Percentiles rank a stretch among this genome's conserved stretches.
phyloP scores from a whole-genome alignment of 208 protist genomes.

The Phytomonas francai region DNA sequence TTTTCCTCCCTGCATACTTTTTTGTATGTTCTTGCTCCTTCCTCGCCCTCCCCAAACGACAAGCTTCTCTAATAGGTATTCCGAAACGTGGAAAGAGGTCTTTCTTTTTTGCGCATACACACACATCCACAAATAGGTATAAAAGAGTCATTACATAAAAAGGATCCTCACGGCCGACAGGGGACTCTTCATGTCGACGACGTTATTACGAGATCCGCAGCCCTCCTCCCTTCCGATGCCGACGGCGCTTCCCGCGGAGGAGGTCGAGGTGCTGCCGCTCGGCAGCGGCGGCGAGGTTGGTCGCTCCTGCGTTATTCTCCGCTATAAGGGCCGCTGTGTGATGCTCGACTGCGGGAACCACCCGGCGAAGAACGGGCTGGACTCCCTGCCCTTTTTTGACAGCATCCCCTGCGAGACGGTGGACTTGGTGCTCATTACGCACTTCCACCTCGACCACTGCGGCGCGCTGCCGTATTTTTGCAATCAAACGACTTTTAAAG shows the following conservation, averaged over 20 bases:
- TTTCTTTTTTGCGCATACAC: no score
- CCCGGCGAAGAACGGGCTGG: conserved; percentile 92
- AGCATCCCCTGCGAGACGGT: conserved; percentile 89
- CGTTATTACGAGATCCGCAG: no score
- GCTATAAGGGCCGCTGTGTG: conserved; percentile 94
- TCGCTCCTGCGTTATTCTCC: conserved; percentile 94
- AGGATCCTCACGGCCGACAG: no score
- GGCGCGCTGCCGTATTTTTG: conserved; percentile 95
- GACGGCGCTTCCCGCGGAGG: conserved; percentile 16
- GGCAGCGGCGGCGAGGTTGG: conserved; percentile 97
- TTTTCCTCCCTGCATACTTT: no score
- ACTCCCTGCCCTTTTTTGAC: conserved; percentile 97
- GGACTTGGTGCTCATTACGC: conserved; percentile 94
- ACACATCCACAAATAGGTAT: background rate
- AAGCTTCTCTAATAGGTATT: no score
- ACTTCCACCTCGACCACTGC: conserved; percentile 98
- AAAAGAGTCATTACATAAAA: no score
- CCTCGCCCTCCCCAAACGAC: no score
- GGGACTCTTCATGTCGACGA: background rate
- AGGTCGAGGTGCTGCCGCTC: conserved; percentile 94
- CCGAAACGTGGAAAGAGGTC: no score
- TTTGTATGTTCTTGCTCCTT: no score
- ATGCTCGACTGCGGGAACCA: conserved; percentile 99
- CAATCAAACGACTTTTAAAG: conserved; percentile 94
- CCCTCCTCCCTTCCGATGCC: no score